A percentile compares a stretch with the other conserved stretches of the same genome.
Evolutionary conservation across 805 yeast genomes (phyloP).

Genomic region (Metschnikowia santaceciliae): DNA sequence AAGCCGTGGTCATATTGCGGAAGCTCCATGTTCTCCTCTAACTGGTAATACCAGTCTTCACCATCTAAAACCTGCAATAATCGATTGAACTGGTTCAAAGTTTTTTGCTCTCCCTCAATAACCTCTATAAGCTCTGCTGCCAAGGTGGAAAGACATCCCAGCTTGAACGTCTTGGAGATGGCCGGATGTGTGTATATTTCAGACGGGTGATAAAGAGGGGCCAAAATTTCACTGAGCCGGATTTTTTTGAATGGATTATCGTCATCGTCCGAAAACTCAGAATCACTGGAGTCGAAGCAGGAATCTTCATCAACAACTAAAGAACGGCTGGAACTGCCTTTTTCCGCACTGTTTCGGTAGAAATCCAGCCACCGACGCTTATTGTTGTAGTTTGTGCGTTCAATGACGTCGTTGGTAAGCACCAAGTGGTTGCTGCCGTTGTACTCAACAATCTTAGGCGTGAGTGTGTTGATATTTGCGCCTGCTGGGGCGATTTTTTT

Average conservation of each 20-base stretch:
- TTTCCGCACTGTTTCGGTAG: conserved; percentile 10
- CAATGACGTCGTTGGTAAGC: conserved; percentile 33
- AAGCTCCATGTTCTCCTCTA: conserved; percentile 61
- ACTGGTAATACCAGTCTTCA: conserved; percentile 70
- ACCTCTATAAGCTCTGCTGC: conserved; percentile 71
- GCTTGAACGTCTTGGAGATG: conserved; percentile 60
- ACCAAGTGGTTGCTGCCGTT: conserved; percentile 34
- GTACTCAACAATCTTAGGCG: conserved; percentile 37
- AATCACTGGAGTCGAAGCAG: conserved; percentile 1
- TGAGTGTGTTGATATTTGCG: conserved; percentile 20
- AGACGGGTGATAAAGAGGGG: conserved; percentile 77
- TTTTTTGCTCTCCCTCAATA: conserved; percentile 77
- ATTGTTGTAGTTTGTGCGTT: conserved; percentile 23
- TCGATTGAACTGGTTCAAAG: conserved; percentile 65
- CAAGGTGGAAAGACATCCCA: conserved; percentile 46
- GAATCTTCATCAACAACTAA: not conserved
- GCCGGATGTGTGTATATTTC: conserved; percentile 73
- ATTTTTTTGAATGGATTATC: conserved; percentile 27
- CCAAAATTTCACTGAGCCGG: conserved; percentile 47
- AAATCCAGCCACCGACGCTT: conserved; percentile 37
- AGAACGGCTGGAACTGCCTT: not conserved
- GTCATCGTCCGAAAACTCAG: conserved; percentile 6
- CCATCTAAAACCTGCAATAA: conserved; percentile 79
- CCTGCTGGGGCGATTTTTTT: conserved; percentile 22
- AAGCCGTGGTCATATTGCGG: conserved; percentile 69